These are phyloP conservation scores for Chiua sp. DNA, from an alignment of 1,284 basidiomycete species.

Conservation along the genomic window DNA sequence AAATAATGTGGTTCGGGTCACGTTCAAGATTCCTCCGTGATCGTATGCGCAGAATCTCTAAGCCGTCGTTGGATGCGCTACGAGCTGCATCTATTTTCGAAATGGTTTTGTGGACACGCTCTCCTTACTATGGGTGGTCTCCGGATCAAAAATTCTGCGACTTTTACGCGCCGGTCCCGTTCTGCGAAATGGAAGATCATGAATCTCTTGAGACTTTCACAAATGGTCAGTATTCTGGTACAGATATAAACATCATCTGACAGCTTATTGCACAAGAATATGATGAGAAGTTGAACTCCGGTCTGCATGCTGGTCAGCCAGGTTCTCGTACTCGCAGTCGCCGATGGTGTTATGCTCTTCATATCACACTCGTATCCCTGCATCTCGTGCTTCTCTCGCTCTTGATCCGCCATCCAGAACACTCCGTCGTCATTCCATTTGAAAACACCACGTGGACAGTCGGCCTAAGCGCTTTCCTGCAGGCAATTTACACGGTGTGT, in stretches of 20 bases:
- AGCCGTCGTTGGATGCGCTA: neutral
- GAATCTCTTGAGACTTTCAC: too few species aligned
- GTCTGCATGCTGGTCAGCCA: too few species aligned
- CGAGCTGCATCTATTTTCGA: neutral
- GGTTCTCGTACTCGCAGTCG: neutral
- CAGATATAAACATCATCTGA: too few species aligned
- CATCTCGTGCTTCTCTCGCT: slow-evolving; percentile 3
- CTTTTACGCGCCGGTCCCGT: neutral
- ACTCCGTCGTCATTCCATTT: neutral
- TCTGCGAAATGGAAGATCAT: too few species aligned
- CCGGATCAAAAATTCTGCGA: neutral
- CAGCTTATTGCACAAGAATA: too few species aligned
- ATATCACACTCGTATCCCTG: slow-evolving; percentile 1
- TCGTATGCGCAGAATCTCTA: neutral
- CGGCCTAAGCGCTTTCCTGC: slow-evolving; percentile 1
- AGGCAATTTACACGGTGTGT: slow-evolving; percentile 9
- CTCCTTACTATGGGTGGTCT: too few species aligned
- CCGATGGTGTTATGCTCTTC: neutral
- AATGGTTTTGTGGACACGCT: too few species aligned
- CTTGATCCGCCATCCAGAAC: slow-evolving; percentile 8
- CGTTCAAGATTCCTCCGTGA: neutral
- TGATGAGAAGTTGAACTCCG: neutral
- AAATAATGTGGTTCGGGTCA: neutral
- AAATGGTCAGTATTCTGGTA: too few species aligned
- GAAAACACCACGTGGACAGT: slow-evolving; percentile 1